A percentile compares a stretch with the other conserved stretches of the same genome.
These are phyloP conservation scores for Debaryomyces tyrocola DNA, from an alignment of 805 yeast species.

Conservation along the genomic window DNA sequence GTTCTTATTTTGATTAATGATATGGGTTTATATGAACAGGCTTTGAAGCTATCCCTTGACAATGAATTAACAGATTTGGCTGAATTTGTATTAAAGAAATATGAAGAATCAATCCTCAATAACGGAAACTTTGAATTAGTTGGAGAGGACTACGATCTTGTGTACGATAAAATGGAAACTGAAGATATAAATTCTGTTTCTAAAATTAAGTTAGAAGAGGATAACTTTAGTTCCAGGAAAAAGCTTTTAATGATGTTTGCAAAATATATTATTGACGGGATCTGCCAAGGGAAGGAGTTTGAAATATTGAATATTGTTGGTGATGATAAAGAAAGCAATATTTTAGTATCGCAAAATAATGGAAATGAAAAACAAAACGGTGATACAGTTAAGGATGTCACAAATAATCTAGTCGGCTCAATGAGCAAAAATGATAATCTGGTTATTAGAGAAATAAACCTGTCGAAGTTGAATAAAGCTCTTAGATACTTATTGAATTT, in stretches of 20 bases:
- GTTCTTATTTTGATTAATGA: conserved; percentile 66
- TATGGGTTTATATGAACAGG: conserved; percentile 73
- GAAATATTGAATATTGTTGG: conserved; percentile 13
- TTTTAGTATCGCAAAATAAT: not conserved
- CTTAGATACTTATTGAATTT: conserved; percentile 32
- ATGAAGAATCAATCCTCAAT: conserved; percentile 22
- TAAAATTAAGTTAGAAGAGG: conserved; percentile 34
- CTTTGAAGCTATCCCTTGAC: conserved; percentile 70
- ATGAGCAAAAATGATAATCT: not conserved
- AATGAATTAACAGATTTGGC: conserved; percentile 58
- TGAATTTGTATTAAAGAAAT: conserved; percentile 33
- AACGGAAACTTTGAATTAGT: conserved; percentile 2
- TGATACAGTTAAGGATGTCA: conserved; percentile 11
- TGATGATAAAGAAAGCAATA: not conserved
- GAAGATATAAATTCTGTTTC: conserved; percentile 37
- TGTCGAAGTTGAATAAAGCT: conserved; percentile 21
- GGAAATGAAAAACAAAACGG: conserved; percentile 2
- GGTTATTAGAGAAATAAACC: conserved; percentile 3
- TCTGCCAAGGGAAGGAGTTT: conserved; percentile 19
- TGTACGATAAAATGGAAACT: conserved; percentile 53
- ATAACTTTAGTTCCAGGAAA: conserved; percentile 50
- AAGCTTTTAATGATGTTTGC: conserved; percentile 73
- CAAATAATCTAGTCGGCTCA: conserved; percentile 9
- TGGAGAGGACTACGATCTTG: conserved; percentile 33
- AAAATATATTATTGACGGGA: conserved; percentile 42